phyloP scores from a whole-genome alignment of 805 yeast species.

The Myxozyma monticola region DNA sequence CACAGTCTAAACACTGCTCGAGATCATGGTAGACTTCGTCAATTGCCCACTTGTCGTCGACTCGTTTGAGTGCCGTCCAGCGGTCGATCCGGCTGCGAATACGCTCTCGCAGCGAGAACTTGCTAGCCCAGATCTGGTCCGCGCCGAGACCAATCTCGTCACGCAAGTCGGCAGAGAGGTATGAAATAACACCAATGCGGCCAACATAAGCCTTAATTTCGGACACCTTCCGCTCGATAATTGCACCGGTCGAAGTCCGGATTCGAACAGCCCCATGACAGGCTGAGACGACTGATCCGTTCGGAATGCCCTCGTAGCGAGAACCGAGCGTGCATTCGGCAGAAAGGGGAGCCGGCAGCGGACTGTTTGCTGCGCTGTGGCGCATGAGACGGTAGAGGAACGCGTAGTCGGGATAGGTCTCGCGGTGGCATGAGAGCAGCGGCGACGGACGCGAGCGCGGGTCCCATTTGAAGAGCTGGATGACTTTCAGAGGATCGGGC shows the following conservation, averaged over 20 bases:
- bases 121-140: conserved; percentile 25
- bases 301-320: conserved; percentile 28
- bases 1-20: not conserved
- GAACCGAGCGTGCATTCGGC: not conserved
- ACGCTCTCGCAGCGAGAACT: conserved; percentile 13
- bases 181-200: conserved; percentile 36
- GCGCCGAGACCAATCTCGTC: conserved; percentile 21
- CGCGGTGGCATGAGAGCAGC: conserved; percentile 35
- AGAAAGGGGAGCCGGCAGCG: not conserved
- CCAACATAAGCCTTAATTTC: conserved; percentile 35
- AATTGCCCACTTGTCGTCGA: not conserved
- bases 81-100: conserved; percentile 12
- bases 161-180: conserved; percentile 27
- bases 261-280: conserved; percentile 2
- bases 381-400: conserved; percentile 35
- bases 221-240: conserved; percentile 15
- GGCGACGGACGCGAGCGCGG: conserved; percentile 33
- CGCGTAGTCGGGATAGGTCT: conserved; percentile 39
- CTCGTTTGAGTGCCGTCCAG: conserved; percentile 5
- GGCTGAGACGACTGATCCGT: conserved; percentile 12
- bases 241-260: not conserved
- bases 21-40: conserved; percentile 6
- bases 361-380: conserved; percentile 11
- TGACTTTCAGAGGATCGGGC: conserved; percentile 9
- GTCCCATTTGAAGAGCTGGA: conserved; percentile 38